Percentiles rank a stretch among this genome's conserved stretches.
These are phyloP conservation scores for Setaria italica DNA, from an alignment of 202 grass and related monocot species.

Conservation along the genomic window DNA sequence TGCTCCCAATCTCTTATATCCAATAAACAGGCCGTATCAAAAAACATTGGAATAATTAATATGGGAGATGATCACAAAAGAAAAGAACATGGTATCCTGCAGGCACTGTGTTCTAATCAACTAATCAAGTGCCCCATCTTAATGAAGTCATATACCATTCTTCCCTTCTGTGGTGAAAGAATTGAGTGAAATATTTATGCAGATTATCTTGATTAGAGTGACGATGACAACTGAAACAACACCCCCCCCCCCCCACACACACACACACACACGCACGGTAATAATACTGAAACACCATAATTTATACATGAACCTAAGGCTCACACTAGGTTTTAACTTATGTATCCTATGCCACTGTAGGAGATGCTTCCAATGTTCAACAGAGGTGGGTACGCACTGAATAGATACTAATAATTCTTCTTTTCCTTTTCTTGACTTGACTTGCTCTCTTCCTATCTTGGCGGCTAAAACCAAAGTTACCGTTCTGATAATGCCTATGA, in stretches of 20 bases:
- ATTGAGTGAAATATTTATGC: neutral
- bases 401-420: neutral
- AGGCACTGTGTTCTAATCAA: neutral
- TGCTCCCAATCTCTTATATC: too few relatives aligned
- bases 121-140: too few relatives aligned
- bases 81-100: neutral
- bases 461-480: neutral
- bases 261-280: neutral
- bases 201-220: neutral
- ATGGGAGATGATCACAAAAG: too few relatives aligned
- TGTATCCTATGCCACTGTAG: neutral
- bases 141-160: neutral
- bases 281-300: neutral
- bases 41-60: too few relatives aligned
- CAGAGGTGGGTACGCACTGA: neutral
- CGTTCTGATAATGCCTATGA: too few relatives aligned
- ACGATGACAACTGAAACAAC: neutral
- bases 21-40: too few relatives aligned
- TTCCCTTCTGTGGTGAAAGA: neutral
- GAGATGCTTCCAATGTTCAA: conserved; percentile 10
- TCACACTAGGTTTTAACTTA: neutral
- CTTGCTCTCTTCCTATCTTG: neutral
- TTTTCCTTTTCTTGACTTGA: neutral
- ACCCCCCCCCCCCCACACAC: neutral
- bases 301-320: neutral